These are phyloP conservation scores for Cladophialophora immunda DNA, from an alignment of 2,329 filamentous ascomycete genomes.

Conservation along the genomic window DNA sequence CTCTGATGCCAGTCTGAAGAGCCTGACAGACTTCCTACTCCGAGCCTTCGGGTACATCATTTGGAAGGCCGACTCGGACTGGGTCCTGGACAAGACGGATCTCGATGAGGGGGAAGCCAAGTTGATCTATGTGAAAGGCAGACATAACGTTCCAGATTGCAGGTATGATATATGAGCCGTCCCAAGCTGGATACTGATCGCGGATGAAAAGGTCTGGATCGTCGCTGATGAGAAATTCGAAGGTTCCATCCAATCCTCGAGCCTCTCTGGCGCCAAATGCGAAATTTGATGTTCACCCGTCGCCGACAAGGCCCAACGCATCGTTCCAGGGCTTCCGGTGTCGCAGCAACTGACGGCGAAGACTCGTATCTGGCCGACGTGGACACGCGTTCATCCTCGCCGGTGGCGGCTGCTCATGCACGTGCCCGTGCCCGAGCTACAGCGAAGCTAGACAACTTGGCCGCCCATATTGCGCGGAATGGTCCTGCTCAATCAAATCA, in stretches of 20 bases:
- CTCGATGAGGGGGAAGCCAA: slow-evolving; percentile 30
- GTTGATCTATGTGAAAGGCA: slow-evolving; percentile 29
- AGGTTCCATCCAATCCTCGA: slow-evolving; percentile 34
- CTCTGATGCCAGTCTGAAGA: slow-evolving; percentile 19
- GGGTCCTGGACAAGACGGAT: slow-evolving; percentile 26
- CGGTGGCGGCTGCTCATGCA: neutral
- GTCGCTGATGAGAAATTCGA: neutral
- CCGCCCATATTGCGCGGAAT: neutral
- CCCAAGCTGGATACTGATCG: neutral
- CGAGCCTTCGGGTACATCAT: slow-evolving; percentile 31
- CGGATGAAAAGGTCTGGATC: too few species aligned
- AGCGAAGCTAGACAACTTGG: slow-evolving; percentile 11
- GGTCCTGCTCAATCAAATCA: neutral
- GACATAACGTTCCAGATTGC: slow-evolving; percentile 11
- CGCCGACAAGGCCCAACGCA: neutral
- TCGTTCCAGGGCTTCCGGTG: neutral
- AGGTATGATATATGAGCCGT: slow-evolving; percentile 17
- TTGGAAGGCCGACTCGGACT: slow-evolving; percentile 30
- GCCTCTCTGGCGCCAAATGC: slow-evolving; percentile 35
- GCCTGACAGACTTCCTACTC: slow-evolving; percentile 25
- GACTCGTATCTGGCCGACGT: slow-evolving; percentile 15
- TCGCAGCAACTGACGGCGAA: slow-evolving; percentile 8
- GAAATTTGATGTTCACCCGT: slow-evolving; percentile 32
- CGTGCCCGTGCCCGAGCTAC: slow-evolving; percentile 7
- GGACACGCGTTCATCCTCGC: slow-evolving; percentile 4